Conservation (phyloP, 2,329 filamentous ascomycete species). For the Xylariales sp. region DNA sequence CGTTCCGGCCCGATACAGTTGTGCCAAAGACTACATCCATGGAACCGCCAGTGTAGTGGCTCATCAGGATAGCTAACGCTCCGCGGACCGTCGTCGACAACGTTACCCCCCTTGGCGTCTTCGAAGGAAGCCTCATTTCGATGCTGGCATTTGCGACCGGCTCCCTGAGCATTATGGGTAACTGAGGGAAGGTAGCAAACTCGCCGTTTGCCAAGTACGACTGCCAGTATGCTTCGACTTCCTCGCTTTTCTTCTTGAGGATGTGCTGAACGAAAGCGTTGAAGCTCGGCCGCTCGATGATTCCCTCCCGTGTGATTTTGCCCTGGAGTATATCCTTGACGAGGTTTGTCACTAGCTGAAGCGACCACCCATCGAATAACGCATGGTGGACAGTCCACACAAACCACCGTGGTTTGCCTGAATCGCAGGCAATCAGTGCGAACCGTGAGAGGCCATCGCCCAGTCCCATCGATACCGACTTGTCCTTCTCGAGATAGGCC, state of each 20-base stretch:
- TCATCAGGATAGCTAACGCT: no score
- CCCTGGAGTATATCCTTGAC: background rate
- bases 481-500: background rate
- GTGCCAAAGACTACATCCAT: background rate
- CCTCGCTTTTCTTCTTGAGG: background rate
- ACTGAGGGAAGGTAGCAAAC: background rate
- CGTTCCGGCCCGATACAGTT: background rate
- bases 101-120: no score
- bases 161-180: background rate
- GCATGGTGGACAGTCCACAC: background rate
- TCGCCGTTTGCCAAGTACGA: background rate
- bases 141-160: background rate
- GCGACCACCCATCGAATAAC: background rate
- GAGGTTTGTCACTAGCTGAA: background rate
- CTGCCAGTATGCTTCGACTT: background rate
- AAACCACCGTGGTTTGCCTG: no score
- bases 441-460: background rate
- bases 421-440: no score
- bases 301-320: no score
- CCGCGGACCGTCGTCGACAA: no score
- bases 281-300: background rate
- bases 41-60: background rate
- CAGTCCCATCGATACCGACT: background rate
- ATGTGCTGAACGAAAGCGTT: background rate
- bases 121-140: background rate